Percentiles rank a stretch among this genome's conserved stretches.
Evolutionary conservation across 768 basidiomycete species (phyloP).

Genomic region (Holtermannia corniformis): DNA sequence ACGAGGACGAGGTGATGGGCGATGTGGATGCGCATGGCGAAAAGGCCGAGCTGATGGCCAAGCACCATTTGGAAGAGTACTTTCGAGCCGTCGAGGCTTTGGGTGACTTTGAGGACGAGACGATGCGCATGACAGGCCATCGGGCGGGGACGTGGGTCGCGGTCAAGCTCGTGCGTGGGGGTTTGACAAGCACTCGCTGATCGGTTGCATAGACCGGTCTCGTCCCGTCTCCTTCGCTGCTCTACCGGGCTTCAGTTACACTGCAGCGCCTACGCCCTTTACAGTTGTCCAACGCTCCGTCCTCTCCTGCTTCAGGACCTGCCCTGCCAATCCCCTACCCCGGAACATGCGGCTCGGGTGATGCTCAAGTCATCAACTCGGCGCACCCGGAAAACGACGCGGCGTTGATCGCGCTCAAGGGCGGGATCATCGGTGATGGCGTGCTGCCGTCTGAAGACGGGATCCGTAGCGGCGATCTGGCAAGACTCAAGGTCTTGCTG

Average conservation of each 20-base stretch:
- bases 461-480: conserved; percentile 53
- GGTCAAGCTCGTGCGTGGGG: conserved; percentile 59
- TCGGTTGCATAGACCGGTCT: conserved; percentile 24
- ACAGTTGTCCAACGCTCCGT: conserved; percentile 18
- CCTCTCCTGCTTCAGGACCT: conserved; percentile 14
- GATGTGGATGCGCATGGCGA: conserved; percentile 39
- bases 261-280: conserved; percentile 35
- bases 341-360: conserved; percentile 54
- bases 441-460: conserved; percentile 34
- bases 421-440: conserved; percentile 21
- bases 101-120: conserved; percentile 64
- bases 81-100: conserved; percentile 65
- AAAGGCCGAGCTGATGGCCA: conserved; percentile 45
- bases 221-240: conserved; percentile 33
- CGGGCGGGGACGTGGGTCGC: conserved; percentile 63
- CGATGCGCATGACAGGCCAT: conserved; percentile 18
- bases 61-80: conserved; percentile 64
- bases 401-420: conserved; percentile 20
- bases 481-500: conserved; percentile 54
- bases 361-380: conserved; percentile 44
- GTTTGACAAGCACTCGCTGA: not conserved
- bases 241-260: conserved; percentile 34
- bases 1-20: conserved; percentile 58
- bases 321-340: conserved; percentile 52
- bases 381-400: not conserved